These are phyloP conservation scores for Sicyos edulis DNA, from an alignment of 306 rosid genomes.

Conservation along the genomic window DNA sequence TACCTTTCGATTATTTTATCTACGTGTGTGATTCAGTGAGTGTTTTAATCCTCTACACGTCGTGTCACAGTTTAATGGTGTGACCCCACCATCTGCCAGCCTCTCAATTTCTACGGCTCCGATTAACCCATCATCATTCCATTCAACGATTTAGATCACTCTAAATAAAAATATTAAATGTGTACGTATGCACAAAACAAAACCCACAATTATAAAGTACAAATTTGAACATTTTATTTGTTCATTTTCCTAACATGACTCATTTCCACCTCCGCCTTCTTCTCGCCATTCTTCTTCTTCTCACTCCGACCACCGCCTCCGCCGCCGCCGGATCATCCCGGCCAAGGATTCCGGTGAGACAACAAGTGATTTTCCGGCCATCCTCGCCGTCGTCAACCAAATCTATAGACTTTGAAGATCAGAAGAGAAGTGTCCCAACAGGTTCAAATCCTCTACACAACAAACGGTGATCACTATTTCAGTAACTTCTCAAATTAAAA, in stretches of 20 bases:
- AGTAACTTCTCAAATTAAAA: conserved; percentile 24
- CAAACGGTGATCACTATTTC: conserved; percentile 46
- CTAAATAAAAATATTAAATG: not conserved
- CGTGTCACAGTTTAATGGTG: not conserved
- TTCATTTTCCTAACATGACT: conserved; percentile 35
- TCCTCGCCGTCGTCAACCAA: conserved; percentile 14
- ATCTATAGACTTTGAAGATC: conserved; percentile 35
- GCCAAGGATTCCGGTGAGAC: conserved; percentile 32
- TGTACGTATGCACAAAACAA: not conserved
- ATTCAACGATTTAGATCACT: not conserved
- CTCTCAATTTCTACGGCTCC: conserved; percentile 18
- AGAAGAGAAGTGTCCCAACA: conserved; percentile 78
- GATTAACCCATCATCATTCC: not conserved
- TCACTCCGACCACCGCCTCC: conserved; percentile 37
- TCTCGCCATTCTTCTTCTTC: conserved; percentile 34
- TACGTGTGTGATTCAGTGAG: no score
- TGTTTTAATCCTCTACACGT: no score
- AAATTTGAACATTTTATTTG: not conserved
- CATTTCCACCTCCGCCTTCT: conserved; percentile 34
- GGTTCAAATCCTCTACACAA: conserved; percentile 97
- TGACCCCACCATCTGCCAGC: conserved; percentile 31
- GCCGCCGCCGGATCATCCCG: conserved; percentile 18
- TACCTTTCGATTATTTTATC: no score
- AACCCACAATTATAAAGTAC: conserved; percentile 2
- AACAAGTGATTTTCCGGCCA: conserved; percentile 35